A percentile compares a stretch with the other conserved stretches of the same genome.
These are phyloP conservation scores for Penicillium sp. DNA, from an alignment of 2,329 filamentous ascomycete genomes.

Conservation along the genomic window DNA sequence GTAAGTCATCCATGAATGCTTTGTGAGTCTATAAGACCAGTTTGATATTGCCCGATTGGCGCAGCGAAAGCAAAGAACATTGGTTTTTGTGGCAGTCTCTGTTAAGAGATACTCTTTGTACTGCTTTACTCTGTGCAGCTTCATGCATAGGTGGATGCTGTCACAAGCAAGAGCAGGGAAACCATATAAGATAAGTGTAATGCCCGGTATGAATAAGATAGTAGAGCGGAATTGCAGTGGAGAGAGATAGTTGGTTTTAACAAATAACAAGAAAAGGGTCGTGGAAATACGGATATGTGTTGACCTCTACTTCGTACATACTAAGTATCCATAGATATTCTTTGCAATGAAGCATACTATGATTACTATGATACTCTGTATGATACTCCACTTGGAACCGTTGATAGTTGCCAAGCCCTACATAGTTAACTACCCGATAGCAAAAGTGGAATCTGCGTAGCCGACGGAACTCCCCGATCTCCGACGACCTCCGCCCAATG, in stretches of 20 bases:
- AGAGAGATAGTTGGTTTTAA: no score
- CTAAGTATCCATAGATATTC: no score
- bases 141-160: background rate
- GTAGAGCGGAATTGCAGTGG: background rate
- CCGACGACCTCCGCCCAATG: constrained; percentile 16
- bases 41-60: background rate
- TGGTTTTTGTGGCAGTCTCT: background rate
- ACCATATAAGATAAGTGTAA: background rate
- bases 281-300: no score
- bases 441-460: background rate
- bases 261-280: no score
- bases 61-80: background rate
- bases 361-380: no score
- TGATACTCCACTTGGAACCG: no score
- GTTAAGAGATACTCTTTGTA: background rate
- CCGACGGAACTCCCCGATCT: background rate
- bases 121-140: background rate
- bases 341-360: no score
- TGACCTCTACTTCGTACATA: no score
- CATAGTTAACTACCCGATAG: no score
- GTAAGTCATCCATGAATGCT: background rate
- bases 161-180: background rate
- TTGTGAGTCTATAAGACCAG: background rate
- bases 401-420: no score
- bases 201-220: background rate